These are phyloP conservation scores for Pulveroboletus sp. DNA, from an alignment of 768 basidiomycete species.

Conservation along the genomic window DNA sequence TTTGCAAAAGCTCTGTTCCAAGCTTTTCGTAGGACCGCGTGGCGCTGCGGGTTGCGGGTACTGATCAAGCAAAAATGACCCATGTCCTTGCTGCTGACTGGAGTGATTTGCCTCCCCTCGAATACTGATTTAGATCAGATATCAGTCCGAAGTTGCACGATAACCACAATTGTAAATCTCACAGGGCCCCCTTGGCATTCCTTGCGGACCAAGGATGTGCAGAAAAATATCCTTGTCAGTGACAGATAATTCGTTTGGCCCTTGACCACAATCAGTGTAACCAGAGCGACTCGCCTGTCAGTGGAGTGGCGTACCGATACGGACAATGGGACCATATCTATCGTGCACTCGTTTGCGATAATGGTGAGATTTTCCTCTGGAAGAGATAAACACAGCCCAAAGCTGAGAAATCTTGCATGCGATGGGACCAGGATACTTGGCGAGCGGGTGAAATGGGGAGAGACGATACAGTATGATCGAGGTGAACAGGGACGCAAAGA, in stretches of 20 bases:
- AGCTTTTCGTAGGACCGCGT: slow-evolving; percentile 24
- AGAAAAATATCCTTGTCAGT: slow-evolving; percentile 20
- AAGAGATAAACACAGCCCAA: slow-evolving; percentile 19
- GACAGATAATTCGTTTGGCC: slow-evolving; percentile 39
- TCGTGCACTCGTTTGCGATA: slow-evolving; percentile 25
- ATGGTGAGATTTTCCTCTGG: slow-evolving; percentile 18
- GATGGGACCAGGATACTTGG: slow-evolving; percentile 36
- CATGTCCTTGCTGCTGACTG: slow-evolving; percentile 10
- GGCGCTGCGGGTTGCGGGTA: slow-evolving; percentile 21
- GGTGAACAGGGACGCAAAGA: slow-evolving; percentile 17
- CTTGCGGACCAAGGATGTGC: slow-evolving; percentile 26
- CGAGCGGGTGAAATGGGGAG: slow-evolving; percentile 38
- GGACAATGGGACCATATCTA: slow-evolving; percentile 32
- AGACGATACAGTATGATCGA: slow-evolving; percentile 36
- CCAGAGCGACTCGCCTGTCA: not conserved
- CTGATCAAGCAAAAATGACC: slow-evolving; percentile 12
- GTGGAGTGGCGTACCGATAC: slow-evolving; percentile 26
- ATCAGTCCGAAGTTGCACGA: slow-evolving; percentile 3
- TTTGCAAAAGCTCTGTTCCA: slow-evolving; percentile 32
- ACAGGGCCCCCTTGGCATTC: slow-evolving; percentile 29
- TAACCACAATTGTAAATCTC: slow-evolving; percentile 12
- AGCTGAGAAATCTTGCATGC: slow-evolving; percentile 31
- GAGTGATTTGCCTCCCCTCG: slow-evolving; percentile 20
- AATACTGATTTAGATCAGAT: slow-evolving; percentile 11
- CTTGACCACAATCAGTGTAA: slow-evolving; percentile 19